A percentile compares a stretch with the other conserved stretches of the same genome.
Conservation (phyloP, 768 basidiomycete species). For the Russula earlei region DNA sequence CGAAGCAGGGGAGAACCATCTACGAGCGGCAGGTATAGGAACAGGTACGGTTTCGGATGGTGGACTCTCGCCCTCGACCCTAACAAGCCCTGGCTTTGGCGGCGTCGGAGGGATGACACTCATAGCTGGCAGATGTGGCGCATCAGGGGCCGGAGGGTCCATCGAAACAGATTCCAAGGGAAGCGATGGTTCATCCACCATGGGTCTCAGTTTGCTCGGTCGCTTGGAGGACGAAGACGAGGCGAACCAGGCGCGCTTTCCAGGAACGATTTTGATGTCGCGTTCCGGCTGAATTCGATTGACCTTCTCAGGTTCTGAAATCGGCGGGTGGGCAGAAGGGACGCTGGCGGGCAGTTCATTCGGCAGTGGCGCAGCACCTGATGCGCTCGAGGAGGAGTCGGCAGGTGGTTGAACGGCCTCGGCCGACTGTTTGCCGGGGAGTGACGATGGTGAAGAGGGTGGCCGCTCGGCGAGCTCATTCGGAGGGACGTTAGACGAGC, state of each 20-base stretch:
- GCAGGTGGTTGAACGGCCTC: not conserved
- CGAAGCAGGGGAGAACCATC: conserved; percentile 4
- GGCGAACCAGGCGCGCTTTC: conserved; percentile 14
- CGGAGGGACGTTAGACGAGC: conserved; percentile 4
- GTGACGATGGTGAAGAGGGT: not conserved
- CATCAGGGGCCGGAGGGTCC: not conserved
- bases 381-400: not conserved
- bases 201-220: not conserved
- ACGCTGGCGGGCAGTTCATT: not conserved
- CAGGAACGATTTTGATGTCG: not conserved
- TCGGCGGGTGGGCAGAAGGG: not conserved
- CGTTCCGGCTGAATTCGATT: not conserved
- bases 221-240: conserved; percentile 2
- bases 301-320: not conserved
- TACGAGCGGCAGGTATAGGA: conserved; percentile 1
- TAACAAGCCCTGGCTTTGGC: not conserved
- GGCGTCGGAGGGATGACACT: conserved; percentile 16
- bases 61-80: not conserved
- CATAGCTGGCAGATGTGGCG: not conserved
- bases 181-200: not conserved
- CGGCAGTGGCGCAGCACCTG: not conserved
- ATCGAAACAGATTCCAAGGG: not conserved
- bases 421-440: not conserved
- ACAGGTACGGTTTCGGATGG: not conserved
- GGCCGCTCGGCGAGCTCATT: conserved; percentile 1